Base-by-base conservation (phyloP, 495 filamentous ascomycete genomes). In the Ramalina intermedia region DNA sequence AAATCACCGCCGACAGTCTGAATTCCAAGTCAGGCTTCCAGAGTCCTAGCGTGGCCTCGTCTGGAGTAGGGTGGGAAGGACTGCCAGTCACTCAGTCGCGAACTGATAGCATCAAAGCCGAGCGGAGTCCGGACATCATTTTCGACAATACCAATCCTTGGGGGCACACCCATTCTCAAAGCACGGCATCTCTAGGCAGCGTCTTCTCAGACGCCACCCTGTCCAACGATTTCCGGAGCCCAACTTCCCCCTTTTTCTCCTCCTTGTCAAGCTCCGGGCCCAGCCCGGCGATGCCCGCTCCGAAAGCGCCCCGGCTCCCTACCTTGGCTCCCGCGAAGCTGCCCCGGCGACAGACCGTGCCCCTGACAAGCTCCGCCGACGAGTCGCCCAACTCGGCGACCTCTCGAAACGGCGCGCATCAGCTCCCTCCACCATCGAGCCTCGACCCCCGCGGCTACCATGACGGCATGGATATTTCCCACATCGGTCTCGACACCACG, bases 301-400 rank as follows among this genome's bases (percentile, higher is more conserved):
- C 79, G 51, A 81, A 82, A 46, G 50, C 47, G 35, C 75, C 71
- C 29, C 71, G 79, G 40, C 70, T 82, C 7, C 74, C 76, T 29
- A 69, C 72, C 4, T 66, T 71, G 14, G 69, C 68, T 43, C 68
- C 54, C n/a, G 49, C 55, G 60, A 71, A 72, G 56, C 76, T 89
- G 33, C 88, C 85, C 23, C 78, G 91, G 61, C 93, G 88, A 63
- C 88, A 94, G 64, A 96, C 91, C 0, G 91, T 95, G 47, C 89
- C 91, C 23, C 74, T 80, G 24, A 64, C 83, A 46, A 62, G 68
- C 36, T 36, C 26, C 6, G 66, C 79, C 29, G 84, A 91, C 55
- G 73, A 85, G 5, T 79, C 77, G 42, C 81, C 74, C 12, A 83
- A 87, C 37, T 72, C 80, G 8, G 56, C 81, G 33, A 80, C 75